Conservation (phyloP, 345 rosid species). For the Pistacia atlantica region DNA sequence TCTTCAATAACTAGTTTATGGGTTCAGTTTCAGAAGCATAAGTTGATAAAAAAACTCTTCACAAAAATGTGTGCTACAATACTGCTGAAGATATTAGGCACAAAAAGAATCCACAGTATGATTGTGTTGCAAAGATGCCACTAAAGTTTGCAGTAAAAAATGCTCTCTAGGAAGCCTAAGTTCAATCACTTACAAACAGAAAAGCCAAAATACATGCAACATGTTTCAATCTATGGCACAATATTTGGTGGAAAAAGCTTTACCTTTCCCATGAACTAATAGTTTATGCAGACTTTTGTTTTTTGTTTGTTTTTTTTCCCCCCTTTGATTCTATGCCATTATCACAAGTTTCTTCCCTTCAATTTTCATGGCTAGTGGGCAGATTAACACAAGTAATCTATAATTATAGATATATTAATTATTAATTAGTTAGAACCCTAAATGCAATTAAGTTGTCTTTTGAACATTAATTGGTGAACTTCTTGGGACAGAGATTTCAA, state of each 20-base stretch:
- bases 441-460: neutral
- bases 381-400: neutral
- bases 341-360: neutral
- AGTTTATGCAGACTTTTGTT: constrained; percentile 12
- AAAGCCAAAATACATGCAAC: constrained; percentile 17
- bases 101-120: constrained; percentile 17
- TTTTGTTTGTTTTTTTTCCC: too few species aligned
- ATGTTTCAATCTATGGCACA: constrained; percentile 13
- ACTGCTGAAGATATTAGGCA: constrained; percentile 36
- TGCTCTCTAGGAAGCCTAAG: neutral
- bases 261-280: constrained; percentile 12
- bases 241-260: constrained; percentile 11
- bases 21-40: neutral
- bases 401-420: too few species aligned
- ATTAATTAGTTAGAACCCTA: neutral
- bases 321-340: neutral
- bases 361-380: neutral
- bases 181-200: neutral
- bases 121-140: constrained; percentile 21
- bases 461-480: neutral
- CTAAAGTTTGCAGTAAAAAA: neutral
- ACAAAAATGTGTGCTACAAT: constrained; percentile 22
- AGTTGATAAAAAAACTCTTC: neutral
- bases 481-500: neutral
- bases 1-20: constrained; percentile 6